phyloP scores from a whole-genome alignment of 176 grass and related monocot genomes.

The Alloteropsis semialata region DNA sequence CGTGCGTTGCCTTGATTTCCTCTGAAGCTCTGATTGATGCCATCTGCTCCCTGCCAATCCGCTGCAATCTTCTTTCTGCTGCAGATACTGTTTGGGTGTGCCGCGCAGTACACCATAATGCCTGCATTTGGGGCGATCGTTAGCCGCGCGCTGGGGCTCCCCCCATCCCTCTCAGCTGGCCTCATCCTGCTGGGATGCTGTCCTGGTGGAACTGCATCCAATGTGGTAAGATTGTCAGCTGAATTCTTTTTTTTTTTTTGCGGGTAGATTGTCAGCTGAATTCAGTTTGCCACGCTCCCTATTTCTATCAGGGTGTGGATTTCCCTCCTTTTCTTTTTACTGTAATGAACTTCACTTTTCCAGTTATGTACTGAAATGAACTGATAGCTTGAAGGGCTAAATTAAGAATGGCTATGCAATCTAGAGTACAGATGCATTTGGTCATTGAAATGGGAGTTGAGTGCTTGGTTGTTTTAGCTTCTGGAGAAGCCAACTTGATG shows the following conservation, averaged over 20 bases:
- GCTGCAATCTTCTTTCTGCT: not conserved
- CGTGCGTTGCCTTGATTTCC: constrained; percentile 22
- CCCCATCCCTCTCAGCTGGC: constrained; percentile 54
- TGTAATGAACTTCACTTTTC: not conserved
- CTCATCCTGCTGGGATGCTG: constrained; percentile 69
- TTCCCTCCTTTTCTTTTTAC: not conserved
- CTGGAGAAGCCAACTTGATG: not conserved
- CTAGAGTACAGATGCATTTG: not conserved
- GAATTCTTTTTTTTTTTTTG: too few species aligned
- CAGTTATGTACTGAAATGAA: not conserved
- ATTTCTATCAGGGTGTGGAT: not conserved
- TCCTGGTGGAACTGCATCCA: constrained; percentile 88
- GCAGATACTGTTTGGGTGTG: constrained; percentile 67
- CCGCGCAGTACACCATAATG: constrained; percentile 74
- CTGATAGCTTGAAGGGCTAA: not conserved
- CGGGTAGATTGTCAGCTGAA: constrained; percentile 14
- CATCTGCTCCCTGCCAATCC: not conserved
- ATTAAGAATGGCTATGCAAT: not conserved
- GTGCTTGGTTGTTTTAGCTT: not conserved
- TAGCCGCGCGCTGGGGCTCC: constrained; percentile 59
- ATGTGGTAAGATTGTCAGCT: constrained; percentile 58
- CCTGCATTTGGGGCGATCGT: constrained; percentile 48
- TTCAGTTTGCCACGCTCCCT: not conserved
- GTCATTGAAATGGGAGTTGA: not conserved
- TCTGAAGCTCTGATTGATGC: not conserved